A percentile compares a stretch with the other conserved stretches of the same genome.
Evolutionary conservation across 257 asterid genomes (phyloP).

Genomic region (Jasminum sambac): DNA sequence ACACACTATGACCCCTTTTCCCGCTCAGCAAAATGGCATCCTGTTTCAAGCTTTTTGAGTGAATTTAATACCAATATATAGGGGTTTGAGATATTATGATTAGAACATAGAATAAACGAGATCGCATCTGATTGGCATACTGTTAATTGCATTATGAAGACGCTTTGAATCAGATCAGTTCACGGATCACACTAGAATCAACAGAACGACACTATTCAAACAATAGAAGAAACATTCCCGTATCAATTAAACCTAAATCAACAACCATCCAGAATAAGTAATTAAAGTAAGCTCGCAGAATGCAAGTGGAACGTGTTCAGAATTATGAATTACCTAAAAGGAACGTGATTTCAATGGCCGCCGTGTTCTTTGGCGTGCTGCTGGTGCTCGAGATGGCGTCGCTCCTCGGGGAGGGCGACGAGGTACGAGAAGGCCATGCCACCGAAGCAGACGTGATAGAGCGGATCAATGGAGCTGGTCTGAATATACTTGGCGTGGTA

Average conservation of each 20-base stretch:
- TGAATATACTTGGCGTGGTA: slow-evolving; percentile 76
- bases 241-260: background rate
- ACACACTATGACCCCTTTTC: background rate
- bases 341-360: slow-evolving; percentile 44
- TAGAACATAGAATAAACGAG: background rate
- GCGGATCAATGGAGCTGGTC: slow-evolving; percentile 63
- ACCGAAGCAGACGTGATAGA: slow-evolving; percentile 77
- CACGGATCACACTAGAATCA: background rate
- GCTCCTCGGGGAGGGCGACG: slow-evolving; percentile 96
- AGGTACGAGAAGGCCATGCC: slow-evolving; percentile 86
- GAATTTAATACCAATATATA: background rate
- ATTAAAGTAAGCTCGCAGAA: background rate
- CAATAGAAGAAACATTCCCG: background rate
- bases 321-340: slow-evolving; percentile 31
- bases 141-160: background rate
- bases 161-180: background rate
- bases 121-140: background rate
- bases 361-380: slow-evolving; percentile 49
- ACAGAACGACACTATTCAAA: background rate
- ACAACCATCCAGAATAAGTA: background rate
- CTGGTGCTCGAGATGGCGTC: slow-evolving; percentile 87
- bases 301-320: background rate
- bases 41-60: background rate
- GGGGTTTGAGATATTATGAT: background rate
- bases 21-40: background rate